Base-by-base conservation (phyloP, 139 green algal genomes). In the Gonium pectorale region DNA sequence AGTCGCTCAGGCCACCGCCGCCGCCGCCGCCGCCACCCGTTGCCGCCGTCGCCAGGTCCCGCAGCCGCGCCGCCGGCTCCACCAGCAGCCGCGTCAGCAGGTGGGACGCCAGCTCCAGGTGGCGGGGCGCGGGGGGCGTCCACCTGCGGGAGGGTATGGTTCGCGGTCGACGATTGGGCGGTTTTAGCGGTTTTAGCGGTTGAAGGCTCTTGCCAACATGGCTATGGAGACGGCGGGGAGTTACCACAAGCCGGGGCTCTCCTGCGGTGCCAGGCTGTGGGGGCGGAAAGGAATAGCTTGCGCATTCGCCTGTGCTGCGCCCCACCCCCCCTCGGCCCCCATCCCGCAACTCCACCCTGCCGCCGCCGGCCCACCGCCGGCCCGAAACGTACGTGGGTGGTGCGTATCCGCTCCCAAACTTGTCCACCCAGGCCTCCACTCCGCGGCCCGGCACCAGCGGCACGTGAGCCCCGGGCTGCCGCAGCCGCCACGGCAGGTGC, bases 401-500 rank as follows among this genome's bases (percentile, higher is more conserved):
- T 31, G 17, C 5, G 73, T 82, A 90, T 8, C 81, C 85, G 35
- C 33, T 74, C 2, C 81, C 88, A 31, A 85, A 49, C 86, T 93
- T 89, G 83, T 90, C 84, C 51, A 91, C 77, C 49, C 75, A 91
- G 26, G 51, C 46, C 79, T 87, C 83, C 24, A 91, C 35, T 11
- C 79, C 75, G 5, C 33, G 17, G 5, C 52, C 66, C 9, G 68
- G n/a, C 44, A 81, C 29, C 81, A 87, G 44, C 49, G 69, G 71
- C 67, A 52, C 27, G 3, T 2, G n/a, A 33, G 9, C 9, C 44
- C 13, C 29, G 44, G 26, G 33, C 64, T 44, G 1, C 6, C 46
- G 67, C 26, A 35, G 64, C 22, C 49, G 44, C 64, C 79, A 85
- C 31, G 60, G 69, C 56, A 79, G 38, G 37, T 75, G 64, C 52